These are phyloP conservation scores for Teratosphaeria epicoccoides DNA, from an alignment of 2,329 filamentous ascomycete genomes.

Conservation along the genomic window DNA sequence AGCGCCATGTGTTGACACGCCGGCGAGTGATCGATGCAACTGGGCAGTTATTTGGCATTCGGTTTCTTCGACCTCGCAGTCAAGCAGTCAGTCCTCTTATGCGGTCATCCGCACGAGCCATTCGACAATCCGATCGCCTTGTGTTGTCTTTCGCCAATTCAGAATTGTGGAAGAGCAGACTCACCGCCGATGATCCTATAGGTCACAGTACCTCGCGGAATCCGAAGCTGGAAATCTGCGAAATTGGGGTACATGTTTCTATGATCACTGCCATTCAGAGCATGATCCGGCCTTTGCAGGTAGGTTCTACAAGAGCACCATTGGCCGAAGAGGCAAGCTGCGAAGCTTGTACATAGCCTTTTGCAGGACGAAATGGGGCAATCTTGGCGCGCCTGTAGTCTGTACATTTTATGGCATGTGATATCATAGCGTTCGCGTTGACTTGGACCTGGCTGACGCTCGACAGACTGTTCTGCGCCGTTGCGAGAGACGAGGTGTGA, in stretches of 20 bases:
- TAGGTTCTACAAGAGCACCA: slow-evolving; percentile 52
- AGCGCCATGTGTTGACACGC: no score
- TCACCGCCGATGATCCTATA: neutral
- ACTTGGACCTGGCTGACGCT: slow-evolving; percentile 14
- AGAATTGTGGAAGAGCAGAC: neutral
- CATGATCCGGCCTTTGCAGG: slow-evolving; percentile 52
- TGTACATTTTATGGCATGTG: slow-evolving; percentile 42
- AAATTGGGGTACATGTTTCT: slow-evolving; percentile 44
- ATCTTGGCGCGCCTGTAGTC: slow-evolving; percentile 46
- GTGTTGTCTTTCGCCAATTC: no score
- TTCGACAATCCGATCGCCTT: no score
- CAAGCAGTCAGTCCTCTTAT: no score
- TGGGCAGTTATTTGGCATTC: no score
- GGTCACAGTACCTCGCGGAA: neutral
- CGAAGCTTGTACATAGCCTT: slow-evolving; percentile 53
- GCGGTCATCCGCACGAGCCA: no score
- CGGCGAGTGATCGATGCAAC: no score
- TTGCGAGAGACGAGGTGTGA: slow-evolving; percentile 46
- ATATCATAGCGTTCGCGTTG: slow-evolving; percentile 26
- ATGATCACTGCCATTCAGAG: slow-evolving; percentile 45
- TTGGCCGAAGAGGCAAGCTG: slow-evolving; percentile 48
- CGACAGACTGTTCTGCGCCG: slow-evolving; percentile 48
- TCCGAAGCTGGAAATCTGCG: slow-evolving; percentile 43
- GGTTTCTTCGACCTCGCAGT: no score
- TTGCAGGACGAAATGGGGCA: slow-evolving; percentile 55